Evolutionary conservation across 1,284 basidiomycete genomes (phyloP), one percentile per base, ranked within the genome.

Genomic region (Ustilago loliicola): DNA sequence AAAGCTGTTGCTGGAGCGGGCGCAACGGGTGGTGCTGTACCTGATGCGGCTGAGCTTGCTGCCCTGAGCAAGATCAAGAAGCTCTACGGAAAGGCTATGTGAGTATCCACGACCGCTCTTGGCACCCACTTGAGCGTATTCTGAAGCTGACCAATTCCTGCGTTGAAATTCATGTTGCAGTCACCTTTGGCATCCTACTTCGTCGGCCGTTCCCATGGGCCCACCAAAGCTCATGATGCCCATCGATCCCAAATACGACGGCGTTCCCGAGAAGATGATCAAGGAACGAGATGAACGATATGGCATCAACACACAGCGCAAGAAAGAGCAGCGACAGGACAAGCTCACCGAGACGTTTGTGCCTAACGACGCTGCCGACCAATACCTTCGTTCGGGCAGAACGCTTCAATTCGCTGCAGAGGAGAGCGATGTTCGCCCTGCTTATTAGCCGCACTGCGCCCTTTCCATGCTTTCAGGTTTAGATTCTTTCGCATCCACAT

Each of bases 151-250:
- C 7, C 42, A 8, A 11, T 9, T 21, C 21, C 17, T n/a, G 4
- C 21, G 7, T 45, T 11, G n/a, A 21, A 15, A 45, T 45, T 4
- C n/a, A 9, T 21, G 3, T 27, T 45, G 38, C 42, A 70, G 67
- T 45, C 67, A 70, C 27, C 45, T 61, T 23, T 70, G 67, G 67
- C 67, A 70, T 36, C 61, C 67, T 25, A 57, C 62, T 13, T 50
- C 57, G 19, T 55, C 61, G 10, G 52, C 55, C 19, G 54, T 66
- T n/a, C 60, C 63, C 15, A 36, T 77, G 36, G 75, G 78, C 7
- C 50, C 68, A 8, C 78, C 78, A 13, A 54, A 51, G 10, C 60
- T 80, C 30, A 80, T 80, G 72, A 75, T 77, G 68, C 66, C 75
- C 5, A 56, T 64, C 54, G 68, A 76, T 47, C 53, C 57, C 3